These are phyloP conservation scores for Arxiozyma slooffiae DNA, from an alignment of 1,139 yeast species.

Conservation along the genomic window DNA sequence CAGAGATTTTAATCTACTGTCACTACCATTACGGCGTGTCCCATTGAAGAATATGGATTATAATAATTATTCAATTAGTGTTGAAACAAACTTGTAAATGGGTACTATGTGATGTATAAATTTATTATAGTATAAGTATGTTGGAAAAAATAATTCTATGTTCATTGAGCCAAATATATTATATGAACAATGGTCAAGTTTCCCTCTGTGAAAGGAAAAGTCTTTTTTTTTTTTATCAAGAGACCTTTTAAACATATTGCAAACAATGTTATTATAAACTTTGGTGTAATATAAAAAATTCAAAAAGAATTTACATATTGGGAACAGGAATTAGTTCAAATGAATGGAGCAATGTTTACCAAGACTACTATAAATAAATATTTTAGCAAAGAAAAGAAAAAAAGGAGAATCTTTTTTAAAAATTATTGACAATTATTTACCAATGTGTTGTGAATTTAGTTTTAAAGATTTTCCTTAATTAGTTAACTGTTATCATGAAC, in stretches of 20 bases:
- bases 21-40: constrained; percentile 11
- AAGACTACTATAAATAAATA: constrained; percentile 6
- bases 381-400: constrained; percentile 28
- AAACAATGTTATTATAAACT: not conserved
- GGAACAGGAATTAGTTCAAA: constrained; percentile 18
- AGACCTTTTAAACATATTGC: constrained; percentile 18
- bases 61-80: constrained; percentile 18
- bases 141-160: constrained; percentile 15
- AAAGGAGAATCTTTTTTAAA: too few relatives aligned
- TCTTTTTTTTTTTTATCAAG: constrained; percentile 19
- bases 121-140: constrained; percentile 26
- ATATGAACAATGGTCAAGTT: constrained; percentile 21
- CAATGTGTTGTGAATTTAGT: constrained; percentile 8
- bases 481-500: constrained; percentile 10
- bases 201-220: constrained; percentile 17
- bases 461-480: constrained; percentile 26
- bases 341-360: constrained; percentile 27
- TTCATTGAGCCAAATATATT: constrained; percentile 18
- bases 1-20: constrained; percentile 17
- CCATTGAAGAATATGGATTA: constrained; percentile 18
- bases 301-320: constrained; percentile 1
- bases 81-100: constrained; percentile 20
- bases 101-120: constrained; percentile 22
- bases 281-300: not conserved
- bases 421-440: constrained; percentile 21